Conservation (phyloP, 306 rosid genomes). For the Rosa lucieae region DNA sequence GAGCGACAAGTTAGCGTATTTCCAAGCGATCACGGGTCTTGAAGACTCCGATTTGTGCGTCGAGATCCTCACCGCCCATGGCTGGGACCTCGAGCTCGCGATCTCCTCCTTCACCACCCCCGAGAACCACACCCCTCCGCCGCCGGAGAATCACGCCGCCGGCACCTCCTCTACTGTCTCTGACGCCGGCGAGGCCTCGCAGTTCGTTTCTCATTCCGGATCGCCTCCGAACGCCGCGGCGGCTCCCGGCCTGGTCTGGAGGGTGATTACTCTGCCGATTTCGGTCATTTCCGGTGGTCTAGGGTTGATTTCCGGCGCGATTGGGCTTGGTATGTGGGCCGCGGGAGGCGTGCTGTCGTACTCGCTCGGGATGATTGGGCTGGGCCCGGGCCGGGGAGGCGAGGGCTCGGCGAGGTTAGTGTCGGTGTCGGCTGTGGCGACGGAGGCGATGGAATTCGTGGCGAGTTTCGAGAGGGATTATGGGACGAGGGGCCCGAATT, state of each 20-base stretch:
- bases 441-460: conserved; percentile 71
- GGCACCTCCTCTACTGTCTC: conserved; percentile 16
- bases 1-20: conserved; percentile 71
- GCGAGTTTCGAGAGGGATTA: conserved; percentile 75
- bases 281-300: conserved; percentile 79
- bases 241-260: conserved; percentile 77
- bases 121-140: conserved; percentile 6
- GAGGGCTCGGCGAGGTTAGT: conserved; percentile 46
- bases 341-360: conserved; percentile 93
- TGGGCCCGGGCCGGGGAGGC: conserved; percentile 36
- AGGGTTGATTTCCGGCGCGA: conserved; percentile 77
- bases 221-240: conserved; percentile 30
- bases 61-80: conserved; percentile 82
- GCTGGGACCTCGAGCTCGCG: conserved; percentile 97
- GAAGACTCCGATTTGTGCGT: conserved; percentile 86
- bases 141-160: conserved; percentile 7
- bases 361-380: conserved; percentile 78
- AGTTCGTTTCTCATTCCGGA: conserved; percentile 20
- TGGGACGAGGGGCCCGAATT: conserved; percentile 57
- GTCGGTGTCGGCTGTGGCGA: conserved; percentile 55
- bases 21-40: conserved; percentile 90
- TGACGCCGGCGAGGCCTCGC: conserved; percentile 7
- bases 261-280: conserved; percentile 67
- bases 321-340: conserved; percentile 89
- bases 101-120: conserved; percentile 70